Conservation (phyloP, 108 stramenopile genomes). For the Cyclotella choctawhatcheeana region DNA sequence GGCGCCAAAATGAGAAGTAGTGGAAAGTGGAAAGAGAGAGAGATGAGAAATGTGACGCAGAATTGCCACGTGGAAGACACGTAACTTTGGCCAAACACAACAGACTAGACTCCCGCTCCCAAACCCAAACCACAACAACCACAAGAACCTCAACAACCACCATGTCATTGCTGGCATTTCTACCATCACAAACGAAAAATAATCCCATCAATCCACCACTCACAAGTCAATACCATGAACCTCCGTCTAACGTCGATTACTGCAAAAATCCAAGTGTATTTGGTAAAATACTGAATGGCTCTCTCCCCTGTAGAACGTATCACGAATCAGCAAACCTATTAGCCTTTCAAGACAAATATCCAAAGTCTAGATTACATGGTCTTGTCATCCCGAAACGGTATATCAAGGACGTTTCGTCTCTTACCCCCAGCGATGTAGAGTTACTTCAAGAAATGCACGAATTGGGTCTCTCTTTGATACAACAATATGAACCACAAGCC, state of each 20-base stretch:
- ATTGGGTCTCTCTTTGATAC: conserved; percentile 54
- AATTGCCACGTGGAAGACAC: neutral
- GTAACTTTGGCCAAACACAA: neutral
- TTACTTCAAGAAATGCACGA: conserved; percentile 60
- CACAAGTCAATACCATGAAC: conserved; percentile 21
- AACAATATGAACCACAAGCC: conserved; percentile 50
- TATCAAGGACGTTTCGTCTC: conserved; percentile 41
- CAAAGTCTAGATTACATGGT: conserved; percentile 63
- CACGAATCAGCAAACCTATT: conserved; percentile 50
- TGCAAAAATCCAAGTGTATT: conserved; percentile 72
- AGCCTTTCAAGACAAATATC: conserved; percentile 65
- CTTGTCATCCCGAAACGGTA: conserved; percentile 73
- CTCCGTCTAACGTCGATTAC: conserved; percentile 36
- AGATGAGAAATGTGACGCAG: neutral
- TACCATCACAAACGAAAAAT: neutral
- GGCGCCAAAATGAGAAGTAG: neutral
- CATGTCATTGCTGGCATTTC: too few species aligned
- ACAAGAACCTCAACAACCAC: neutral
- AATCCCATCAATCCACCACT: conserved; percentile 5
- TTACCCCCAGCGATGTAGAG: conserved; percentile 31
- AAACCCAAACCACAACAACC: too few species aligned
- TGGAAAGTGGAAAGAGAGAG: neutral
- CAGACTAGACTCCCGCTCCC: too few species aligned
- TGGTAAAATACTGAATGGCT: conserved; percentile 69
- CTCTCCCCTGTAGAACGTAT: conserved; percentile 44